A percentile compares a stretch with the other conserved stretches of the same genome.
These are phyloP conservation scores for Eimeria praecox DNA, from an alignment of 169 alveolate genomes.

Conservation along the genomic window DNA sequence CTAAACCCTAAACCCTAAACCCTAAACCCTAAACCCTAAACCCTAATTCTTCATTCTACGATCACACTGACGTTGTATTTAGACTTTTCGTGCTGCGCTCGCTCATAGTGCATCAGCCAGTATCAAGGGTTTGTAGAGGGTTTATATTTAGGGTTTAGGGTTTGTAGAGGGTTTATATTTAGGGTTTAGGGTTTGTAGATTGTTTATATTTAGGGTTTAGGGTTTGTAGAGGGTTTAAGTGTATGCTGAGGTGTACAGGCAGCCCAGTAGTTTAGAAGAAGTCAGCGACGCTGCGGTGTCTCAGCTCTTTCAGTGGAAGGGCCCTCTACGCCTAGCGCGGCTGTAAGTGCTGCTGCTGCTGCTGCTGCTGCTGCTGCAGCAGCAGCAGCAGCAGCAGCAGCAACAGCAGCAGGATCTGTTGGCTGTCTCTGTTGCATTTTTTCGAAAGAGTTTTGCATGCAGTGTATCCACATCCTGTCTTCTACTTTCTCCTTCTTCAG, in stretches of 20 bases:
- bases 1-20: too few species aligned
- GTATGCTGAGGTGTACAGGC: background rate
- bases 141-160: background rate
- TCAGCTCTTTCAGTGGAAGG: background rate
- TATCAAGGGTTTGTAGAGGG: background rate
- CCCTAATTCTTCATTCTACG: too few species aligned
- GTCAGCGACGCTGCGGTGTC: constrained; percentile 20
- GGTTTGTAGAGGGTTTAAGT: too few species aligned
- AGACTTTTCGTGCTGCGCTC: too few species aligned
- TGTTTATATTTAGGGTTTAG: background rate
- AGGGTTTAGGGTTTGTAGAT: too few species aligned
- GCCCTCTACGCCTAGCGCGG: background rate
- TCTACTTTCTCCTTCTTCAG: too few species aligned
- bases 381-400: background rate
- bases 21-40: too few species aligned
- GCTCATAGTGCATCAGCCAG: too few species aligned
- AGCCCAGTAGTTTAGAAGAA: background rate
- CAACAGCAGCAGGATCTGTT: background rate
- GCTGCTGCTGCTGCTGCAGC: background rate
- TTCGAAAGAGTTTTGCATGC: background rate
- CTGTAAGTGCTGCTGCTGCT: background rate
- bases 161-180: background rate
- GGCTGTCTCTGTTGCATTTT: background rate
- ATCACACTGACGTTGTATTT: background rate
- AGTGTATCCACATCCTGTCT: background rate